These are phyloP conservation scores for Alternaria panax DNA, from an alignment of 2,329 filamentous ascomycete genomes.

Conservation along the genomic window DNA sequence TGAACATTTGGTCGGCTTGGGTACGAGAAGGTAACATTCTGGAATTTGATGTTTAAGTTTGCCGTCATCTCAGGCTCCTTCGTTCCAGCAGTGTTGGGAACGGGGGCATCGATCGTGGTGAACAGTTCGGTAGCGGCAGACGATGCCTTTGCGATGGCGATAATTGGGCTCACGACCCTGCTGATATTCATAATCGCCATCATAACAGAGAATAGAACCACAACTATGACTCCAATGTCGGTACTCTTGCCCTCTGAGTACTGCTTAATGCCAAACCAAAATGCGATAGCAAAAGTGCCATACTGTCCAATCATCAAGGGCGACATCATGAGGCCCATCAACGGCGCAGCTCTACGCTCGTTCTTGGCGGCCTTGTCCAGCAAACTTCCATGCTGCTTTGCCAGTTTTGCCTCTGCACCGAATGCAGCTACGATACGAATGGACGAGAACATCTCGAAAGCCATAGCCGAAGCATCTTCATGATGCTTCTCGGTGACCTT, in stretches of 20 bases:
- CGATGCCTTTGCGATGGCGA: slow-evolving; percentile 46
- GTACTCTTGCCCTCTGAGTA: slow-evolving; percentile 40
- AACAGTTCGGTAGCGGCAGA: slow-evolving; percentile 48
- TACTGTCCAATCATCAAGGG: slow-evolving; percentile 48
- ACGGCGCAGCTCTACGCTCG: slow-evolving; percentile 37
- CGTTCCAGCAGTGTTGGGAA: slow-evolving; percentile 38
- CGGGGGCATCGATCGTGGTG: slow-evolving; percentile 45
- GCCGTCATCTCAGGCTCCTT: slow-evolving; percentile 47
- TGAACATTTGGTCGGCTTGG: slow-evolving; percentile 65
- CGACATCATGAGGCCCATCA: slow-evolving; percentile 46
- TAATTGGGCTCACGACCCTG: slow-evolving; percentile 39
- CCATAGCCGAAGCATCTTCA: slow-evolving; percentile 47
- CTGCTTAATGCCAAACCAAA: slow-evolving; percentile 51
- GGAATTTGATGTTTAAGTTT: slow-evolving; percentile 45
- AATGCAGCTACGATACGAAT: slow-evolving; percentile 49
- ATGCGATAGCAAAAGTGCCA: slow-evolving; percentile 48
- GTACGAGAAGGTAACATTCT: slow-evolving; percentile 49
- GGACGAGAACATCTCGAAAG: slow-evolving; percentile 51
- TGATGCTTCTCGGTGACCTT: slow-evolving; percentile 41
- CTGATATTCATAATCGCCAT: slow-evolving; percentile 47
- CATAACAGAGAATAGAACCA: slow-evolving; percentile 52
- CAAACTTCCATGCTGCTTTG: slow-evolving; percentile 35
- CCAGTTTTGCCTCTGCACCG: slow-evolving; percentile 47
- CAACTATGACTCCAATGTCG: slow-evolving; percentile 44
- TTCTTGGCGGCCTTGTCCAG: slow-evolving; percentile 39